Evolutionary conservation across 768 basidiomycete species (phyloP), one percentile per base, ranked within the genome.

Genomic region (Agrocybe pediades): DNA sequence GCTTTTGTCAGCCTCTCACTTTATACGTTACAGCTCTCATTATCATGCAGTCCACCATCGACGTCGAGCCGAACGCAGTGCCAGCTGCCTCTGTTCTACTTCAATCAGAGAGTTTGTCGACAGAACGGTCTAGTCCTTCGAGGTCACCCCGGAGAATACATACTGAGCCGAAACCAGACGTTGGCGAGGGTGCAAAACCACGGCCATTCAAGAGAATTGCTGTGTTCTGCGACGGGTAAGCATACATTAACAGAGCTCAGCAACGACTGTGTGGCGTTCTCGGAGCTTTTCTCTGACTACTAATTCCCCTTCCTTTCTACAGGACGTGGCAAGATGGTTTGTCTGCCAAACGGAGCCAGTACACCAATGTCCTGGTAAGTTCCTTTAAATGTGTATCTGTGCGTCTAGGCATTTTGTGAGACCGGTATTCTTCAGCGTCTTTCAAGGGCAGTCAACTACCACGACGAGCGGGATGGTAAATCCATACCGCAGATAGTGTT

Each of bases 301-400:
- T 36, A 36, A 30, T 17, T 24, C 41, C 21, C 6, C 20, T 17
- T 21, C 29, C 42, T 2, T 16, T 20, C 41, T 41, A 41, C 27
- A 90, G 87, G 40, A 90, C 87, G 17, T 88, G 88, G 86, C 82
- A 88, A 70, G 86, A 90, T 62, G 88, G 84, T 1, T 61, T 84
- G 30, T 62, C 73, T 2, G 68, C 71, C 13, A 63, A 79, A 17
- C 68, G 77, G 23, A 77, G 78, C 56, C 72, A 64, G 43, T 83
- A 80, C 51, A 84, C 84, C 27, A 86, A 86, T 61, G 71, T 86
- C 29, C 65, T 85, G 47, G 83, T 83, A 41, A 53, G 78, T 17
- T 20, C 21, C 16, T 53, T 16, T 36, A 9, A 23, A 8, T 17
- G 17, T 33, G 4, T 26, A 13, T 42, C 43, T n/a, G 49, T 49